Percentiles rank a stretch among this genome's conserved stretches.
These are phyloP conservation scores for Fusarium sp. DNA, from an alignment of 2,329 filamentous ascomycete species.

Conservation along the genomic window DNA sequence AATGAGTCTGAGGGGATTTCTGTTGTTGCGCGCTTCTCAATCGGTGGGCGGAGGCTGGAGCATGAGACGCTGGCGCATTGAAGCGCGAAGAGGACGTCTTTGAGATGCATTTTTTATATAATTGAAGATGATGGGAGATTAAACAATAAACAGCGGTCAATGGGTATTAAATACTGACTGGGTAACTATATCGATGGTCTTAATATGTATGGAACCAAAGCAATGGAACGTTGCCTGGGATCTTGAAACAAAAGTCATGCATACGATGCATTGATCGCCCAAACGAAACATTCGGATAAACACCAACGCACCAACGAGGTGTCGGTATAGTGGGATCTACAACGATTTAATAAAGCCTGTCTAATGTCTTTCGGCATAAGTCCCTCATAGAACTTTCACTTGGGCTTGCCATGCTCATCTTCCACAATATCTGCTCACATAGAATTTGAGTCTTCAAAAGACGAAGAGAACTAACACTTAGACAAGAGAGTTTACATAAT, in stretches of 20 bases:
- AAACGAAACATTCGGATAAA: constrained; percentile 12
- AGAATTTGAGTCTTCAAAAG: neutral
- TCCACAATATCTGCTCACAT: too few relatives aligned
- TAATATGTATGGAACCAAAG: constrained; percentile 5
- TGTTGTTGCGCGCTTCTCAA: constrained; percentile 28
- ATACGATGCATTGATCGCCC: constrained; percentile 9
- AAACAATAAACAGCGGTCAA: accelerated
- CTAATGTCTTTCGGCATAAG: neutral
- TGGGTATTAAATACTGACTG: neutral
- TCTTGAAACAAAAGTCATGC: constrained; percentile 21
- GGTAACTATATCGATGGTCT: neutral
- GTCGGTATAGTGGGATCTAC: neutral
- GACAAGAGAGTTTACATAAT: constrained; percentile 64
- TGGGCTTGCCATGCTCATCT: neutral
- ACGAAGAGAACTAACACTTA: neutral
- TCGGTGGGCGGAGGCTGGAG: constrained; percentile 7
- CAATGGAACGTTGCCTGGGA: constrained; percentile 21
- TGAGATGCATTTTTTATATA: neutral
- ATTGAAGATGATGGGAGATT: neutral
- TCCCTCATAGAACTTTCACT: neutral
- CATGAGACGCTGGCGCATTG: constrained; percentile 16
- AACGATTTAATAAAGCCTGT: neutral
- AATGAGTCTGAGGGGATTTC: constrained; percentile 35
- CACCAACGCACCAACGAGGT: constrained; percentile 22
- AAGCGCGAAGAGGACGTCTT: constrained; percentile 11